Conservation (phyloP, 345 rosid species). For the Hevea brasiliensis region DNA sequence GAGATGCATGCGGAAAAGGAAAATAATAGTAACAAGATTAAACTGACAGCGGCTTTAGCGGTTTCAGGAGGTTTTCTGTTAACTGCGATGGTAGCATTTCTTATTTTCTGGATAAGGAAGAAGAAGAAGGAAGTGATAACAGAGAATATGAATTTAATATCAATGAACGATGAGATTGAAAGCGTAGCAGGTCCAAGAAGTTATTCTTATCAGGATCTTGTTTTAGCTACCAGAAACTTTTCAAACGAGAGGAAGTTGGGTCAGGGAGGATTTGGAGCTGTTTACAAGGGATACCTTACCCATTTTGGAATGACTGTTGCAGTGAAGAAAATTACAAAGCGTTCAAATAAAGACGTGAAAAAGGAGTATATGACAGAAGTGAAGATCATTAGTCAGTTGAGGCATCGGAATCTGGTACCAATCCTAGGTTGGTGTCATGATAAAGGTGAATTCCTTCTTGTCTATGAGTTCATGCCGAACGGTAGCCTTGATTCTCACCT, state of each 20-base stretch:
- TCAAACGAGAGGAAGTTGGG: conserved; percentile 51
- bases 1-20: conserved; percentile 20
- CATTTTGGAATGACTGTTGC: conserved; percentile 34
- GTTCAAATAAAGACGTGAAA: conserved; percentile 44
- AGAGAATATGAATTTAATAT: conserved; percentile 27
- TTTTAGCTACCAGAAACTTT: conserved; percentile 48
- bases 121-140: not conserved
- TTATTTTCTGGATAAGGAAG: conserved; percentile 21
- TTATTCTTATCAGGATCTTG: conserved; percentile 47
- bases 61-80: conserved; percentile 16
- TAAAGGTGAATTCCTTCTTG: not conserved
- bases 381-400: conserved; percentile 51
- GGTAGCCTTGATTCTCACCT: conserved; percentile 55
- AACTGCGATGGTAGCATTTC: conserved; percentile 1
- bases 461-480: conserved; percentile 63
- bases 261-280: conserved; percentile 57
- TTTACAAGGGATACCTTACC: conserved; percentile 44
- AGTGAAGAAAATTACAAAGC: conserved; percentile 43
- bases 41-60: conserved; percentile 17
- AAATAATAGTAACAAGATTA: conserved; percentile 10
- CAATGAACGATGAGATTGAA: conserved; percentile 47
- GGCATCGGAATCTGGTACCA: conserved; percentile 59
- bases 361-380: conserved; percentile 52
- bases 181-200: conserved; percentile 54
- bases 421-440: conserved; percentile 72